Evolutionary conservation across 2,329 filamentous ascomycete genomes (phyloP), one percentile per base, ranked within the genome.

Genomic region (Verticillium albo-atrum): DNA sequence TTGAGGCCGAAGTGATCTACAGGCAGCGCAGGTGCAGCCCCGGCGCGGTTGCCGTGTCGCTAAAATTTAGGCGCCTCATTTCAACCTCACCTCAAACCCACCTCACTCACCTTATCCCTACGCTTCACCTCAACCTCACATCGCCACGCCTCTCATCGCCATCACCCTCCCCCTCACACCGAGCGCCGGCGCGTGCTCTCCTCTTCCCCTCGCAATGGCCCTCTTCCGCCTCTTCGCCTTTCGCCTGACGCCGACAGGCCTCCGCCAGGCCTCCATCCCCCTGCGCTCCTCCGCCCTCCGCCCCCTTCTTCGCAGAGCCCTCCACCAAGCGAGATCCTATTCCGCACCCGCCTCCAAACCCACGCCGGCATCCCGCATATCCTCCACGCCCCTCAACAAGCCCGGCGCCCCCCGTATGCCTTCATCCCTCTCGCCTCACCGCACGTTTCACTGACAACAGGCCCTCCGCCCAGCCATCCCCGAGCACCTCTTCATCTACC

Each of bases 401-500:
- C 25, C 51, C 51, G 51, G 25, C 51, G 23, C 51, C 14, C 51
- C 25, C 5, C 23, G 51, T 53, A 28, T 17, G 51, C 7, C 23
- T 12, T 20, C 3, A n/a, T 9, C n/a, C 26, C 23, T 25, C 25
- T 27, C 25, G 14, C 51, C 51, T n/a, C 51, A 47, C n/a, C n/a
- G 9, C 37, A 6, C 37, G 9, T 20, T 7, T 47, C 20, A 20
- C 9, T 12, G 20, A 20, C 37, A 20, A 23, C 37, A 6, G 30
- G 14, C 37, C 10, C 37, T 47, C 37, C 3, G 15, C 23, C 25
- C 32, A 84, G 81, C 73, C 34, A 82, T 82, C 60, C 84, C 86
- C 0, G 80, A 85, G 63, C 77, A 77, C 15, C 69, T 93, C 28
- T 80, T 92, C 65, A 83, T 96, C 62, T 96, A 91, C 72, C 89